Evolutionary conservation across 257 asterid genomes (phyloP), one percentile per base, ranked within the genome.

Genomic region (Petunia axillaris): DNA sequence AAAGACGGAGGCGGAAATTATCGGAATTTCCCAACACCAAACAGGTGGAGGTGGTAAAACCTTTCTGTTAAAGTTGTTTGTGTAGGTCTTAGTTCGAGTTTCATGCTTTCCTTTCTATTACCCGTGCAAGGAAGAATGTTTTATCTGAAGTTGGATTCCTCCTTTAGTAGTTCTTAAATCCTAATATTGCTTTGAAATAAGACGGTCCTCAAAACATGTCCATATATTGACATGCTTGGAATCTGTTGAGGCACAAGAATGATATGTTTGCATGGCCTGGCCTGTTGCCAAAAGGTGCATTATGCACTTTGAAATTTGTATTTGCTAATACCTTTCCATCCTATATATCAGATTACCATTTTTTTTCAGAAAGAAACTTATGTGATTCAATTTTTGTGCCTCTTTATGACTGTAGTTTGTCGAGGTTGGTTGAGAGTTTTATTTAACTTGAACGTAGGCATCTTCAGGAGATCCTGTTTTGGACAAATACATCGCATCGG

Each of bases 401-500:
- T 14, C 10, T 41, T 14, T 6, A 66, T 1, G 1, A n/a, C 0
- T 1, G 38, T 67, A 15, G 43, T 67, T 7, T 67, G 54, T 9
- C 35, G 48, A 39, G 52, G 40, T 65, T 65, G 16, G 25, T 9
- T 41, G 3, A 41, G 37, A 4, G 41, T 3, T 59, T 10, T 78
- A 67, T 50, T 50, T 77, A 64, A 70, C 41, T 79, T 67, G 75
- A 74, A 70, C 92, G 86, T 87, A 93, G 98, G 97, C 91, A 62
- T 77, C 90, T 50, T 48, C 88, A 0, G 41, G 84, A 4, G 99
- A 95, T 86, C 97, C 95, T 10, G 10, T 91, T 8, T 89, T 87
- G 16, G 89, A 87, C 90, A 95, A 91, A 83, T 93, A 95, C 80
- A 74, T 91, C 77, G 90, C 96, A 65, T 90, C 94, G 1, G 98